phyloP scores from a whole-genome alignment of 176 grass and related monocot species.

The Pontederia paniculata region DNA sequence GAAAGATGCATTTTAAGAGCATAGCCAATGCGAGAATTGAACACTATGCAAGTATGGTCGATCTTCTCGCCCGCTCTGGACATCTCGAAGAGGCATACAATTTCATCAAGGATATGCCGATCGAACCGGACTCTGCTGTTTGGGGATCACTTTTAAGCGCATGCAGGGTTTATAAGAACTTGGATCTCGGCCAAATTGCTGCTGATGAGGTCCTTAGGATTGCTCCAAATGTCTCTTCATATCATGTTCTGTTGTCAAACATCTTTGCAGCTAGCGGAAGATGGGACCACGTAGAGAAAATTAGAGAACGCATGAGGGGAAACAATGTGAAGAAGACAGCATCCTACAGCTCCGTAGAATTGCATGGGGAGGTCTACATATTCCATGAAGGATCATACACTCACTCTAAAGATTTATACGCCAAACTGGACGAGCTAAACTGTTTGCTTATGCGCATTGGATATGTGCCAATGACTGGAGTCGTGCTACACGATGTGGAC shows the following conservation, averaged over 20 bases:
- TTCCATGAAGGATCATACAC: constrained; percentile 14
- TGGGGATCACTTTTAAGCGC: constrained; percentile 11
- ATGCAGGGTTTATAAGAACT: background rate
- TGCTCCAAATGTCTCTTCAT: constrained; percentile 3
- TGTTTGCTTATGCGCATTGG: background rate
- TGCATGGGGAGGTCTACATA: constrained; percentile 8
- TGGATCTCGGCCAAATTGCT: constrained; percentile 3
- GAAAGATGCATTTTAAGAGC: constrained; percentile 5
- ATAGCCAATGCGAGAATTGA: background rate
- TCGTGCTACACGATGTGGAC: constrained; percentile 19
- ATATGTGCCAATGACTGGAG: background rate
- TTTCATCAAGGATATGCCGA: constrained; percentile 13
- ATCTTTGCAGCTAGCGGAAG: constrained; percentile 9
- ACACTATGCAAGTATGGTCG: constrained; percentile 13
- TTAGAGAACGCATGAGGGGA: constrained; percentile 9
- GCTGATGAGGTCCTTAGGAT: constrained; percentile 10
- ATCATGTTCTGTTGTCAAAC: constrained; percentile 16
- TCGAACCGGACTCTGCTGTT: constrained; percentile 6
- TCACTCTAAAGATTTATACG: background rate
- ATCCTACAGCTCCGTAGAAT: constrained; percentile 13
- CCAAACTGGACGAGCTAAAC: constrained; percentile 5
- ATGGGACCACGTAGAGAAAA: background rate
- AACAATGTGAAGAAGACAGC: constrained; percentile 5
- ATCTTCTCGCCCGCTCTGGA: constrained; percentile 8
- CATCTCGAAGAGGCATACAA: constrained; percentile 2